Conservation (phyloP, 2,329 filamentous ascomycete genomes). For the Phaeophleospora eucalypticola region DNA sequence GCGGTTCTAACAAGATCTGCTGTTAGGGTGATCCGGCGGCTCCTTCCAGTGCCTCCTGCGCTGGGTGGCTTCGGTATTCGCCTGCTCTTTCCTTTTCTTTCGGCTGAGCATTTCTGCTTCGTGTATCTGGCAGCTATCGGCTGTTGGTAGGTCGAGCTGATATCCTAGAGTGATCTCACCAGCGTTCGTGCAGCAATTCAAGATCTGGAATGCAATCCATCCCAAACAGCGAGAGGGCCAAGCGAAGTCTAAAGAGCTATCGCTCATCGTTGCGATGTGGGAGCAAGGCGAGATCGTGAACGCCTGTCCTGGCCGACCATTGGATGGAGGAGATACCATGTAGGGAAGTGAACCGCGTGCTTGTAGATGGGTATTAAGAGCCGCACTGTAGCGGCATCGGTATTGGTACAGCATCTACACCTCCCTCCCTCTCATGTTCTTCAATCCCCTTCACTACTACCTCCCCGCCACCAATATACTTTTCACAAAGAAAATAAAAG, state of each 20-base stretch:
- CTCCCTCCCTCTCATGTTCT: not conserved
- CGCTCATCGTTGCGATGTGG: no score
- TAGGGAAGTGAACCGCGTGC: not conserved
- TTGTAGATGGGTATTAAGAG: constrained; percentile 3
- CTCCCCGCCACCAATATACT: constrained; percentile 1
- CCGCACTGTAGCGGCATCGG: constrained; percentile 1
- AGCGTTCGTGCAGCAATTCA: no score
- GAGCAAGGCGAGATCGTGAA: no score
- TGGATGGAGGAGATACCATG: no score
- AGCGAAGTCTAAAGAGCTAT: not conserved
- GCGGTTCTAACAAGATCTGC: no score
- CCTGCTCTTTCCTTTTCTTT: not conserved
- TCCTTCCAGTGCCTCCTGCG: not conserved
- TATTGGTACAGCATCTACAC: constrained; percentile 4
- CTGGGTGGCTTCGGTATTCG: not conserved
- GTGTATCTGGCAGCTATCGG: no score
- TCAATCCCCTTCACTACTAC: no score
- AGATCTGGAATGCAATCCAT: no score
- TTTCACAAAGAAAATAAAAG: constrained; percentile 2
- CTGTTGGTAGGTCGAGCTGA: no score
- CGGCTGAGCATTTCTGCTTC: not conserved
- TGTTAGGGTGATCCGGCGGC: no score
- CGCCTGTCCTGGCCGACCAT: no score
- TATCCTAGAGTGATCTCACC: no score
- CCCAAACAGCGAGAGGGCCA: not conserved